phyloP scores from a whole-genome alignment of 2,329 filamentous ascomycete species.

The Penicillium sp. region DNA sequence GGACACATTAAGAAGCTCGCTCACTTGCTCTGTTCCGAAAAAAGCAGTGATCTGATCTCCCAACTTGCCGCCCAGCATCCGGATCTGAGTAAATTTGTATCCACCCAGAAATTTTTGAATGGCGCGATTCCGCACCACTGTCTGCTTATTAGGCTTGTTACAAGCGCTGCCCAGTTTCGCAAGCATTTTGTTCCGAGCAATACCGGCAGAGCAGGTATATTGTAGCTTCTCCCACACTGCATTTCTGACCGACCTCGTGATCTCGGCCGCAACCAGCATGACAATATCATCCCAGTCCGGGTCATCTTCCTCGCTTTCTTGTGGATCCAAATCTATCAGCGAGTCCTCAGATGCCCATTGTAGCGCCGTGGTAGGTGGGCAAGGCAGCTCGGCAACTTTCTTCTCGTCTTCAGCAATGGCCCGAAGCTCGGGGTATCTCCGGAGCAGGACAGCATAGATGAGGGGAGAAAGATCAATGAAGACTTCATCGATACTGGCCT shows the following conservation, averaged over 20 bases:
- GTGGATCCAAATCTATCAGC: conserved; percentile 74
- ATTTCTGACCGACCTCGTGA: conserved; percentile 73
- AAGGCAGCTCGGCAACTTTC: conserved; percentile 65
- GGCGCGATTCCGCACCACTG: conserved; percentile 85
- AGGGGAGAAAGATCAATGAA: conserved; percentile 90
- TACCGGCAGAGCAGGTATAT: conserved; percentile 89
- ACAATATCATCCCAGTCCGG: conserved; percentile 97
- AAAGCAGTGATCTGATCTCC: conserved; percentile 80
- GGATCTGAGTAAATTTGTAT: conserved; percentile 93
- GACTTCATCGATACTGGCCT: conserved; percentile 93
- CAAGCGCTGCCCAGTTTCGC: conserved; percentile 89
- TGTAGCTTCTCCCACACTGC: conserved; percentile 68
- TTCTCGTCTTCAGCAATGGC: conserved; percentile 55
- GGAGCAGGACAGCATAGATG: conserved; percentile 71
- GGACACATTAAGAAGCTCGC: conserved; percentile 70
- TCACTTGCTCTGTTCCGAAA: conserved; percentile 79
- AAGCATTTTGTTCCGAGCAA: conserved; percentile 91
- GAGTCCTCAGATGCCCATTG: conserved; percentile 78
- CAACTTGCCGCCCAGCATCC: conserved; percentile 92
- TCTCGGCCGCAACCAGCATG: conserved; percentile 83
- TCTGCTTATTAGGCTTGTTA: conserved; percentile 94
- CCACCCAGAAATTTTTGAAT: conserved; percentile 74
- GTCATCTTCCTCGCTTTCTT: conserved; percentile 72
- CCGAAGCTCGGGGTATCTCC: conserved; percentile 72
- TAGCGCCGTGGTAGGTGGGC: conserved; percentile 70